Base-by-base conservation (phyloP, 2,329 filamentous ascomycete genomes). In the Cladosporium cucumerinum region DNA sequence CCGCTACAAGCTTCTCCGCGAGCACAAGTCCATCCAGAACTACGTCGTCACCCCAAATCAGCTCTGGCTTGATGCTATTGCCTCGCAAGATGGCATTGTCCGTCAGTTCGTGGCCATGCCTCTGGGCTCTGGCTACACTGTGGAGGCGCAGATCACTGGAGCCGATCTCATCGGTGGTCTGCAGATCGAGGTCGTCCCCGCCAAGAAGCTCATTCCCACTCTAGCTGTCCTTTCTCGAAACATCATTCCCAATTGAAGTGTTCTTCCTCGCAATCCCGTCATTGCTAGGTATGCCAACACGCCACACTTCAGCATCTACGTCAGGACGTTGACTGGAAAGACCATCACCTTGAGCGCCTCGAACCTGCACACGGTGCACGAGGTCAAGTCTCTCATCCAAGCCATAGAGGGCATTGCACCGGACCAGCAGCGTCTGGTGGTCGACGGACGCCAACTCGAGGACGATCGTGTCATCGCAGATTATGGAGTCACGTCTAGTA, bases 401-500 rank as follows among this genome's bases (percentile, higher is more conserved):
- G 93, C 97, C 88, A 97, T 97, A 90, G 93, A 97, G 86, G 93
- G 93, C 75, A 97, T 97, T 73, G 93, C 93, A 79, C 93, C 93
- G 51, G 93, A 97, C 85, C 93, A 97, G 82, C 93, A 97, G 86
- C 93, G 94, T 80, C 85, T 98, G 81, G 97, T 98, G 87, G 97
- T 97, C 83, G 93, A 93, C 77, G 94, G 93, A 80, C 97, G 97
- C 89, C 94, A 97, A 87, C 92, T 97, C 91, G 92, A 96, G 78
- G 93, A 97, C 70, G 92, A 92, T 67, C 90, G 92, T 58, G 95
- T 91, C 23, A 84, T 95, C 0, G 88, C 86, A 63, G 91, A 95
- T 77, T 96, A 96, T 85, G 94, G 94, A 80, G 95, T 96, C 55
- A 91, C 95, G 61, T 66, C 86, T 79, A 85, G 86, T 26, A 10